Base-by-base conservation (phyloP, 352 stramenopile species). In the Phytophthora citrophthora region DNA sequence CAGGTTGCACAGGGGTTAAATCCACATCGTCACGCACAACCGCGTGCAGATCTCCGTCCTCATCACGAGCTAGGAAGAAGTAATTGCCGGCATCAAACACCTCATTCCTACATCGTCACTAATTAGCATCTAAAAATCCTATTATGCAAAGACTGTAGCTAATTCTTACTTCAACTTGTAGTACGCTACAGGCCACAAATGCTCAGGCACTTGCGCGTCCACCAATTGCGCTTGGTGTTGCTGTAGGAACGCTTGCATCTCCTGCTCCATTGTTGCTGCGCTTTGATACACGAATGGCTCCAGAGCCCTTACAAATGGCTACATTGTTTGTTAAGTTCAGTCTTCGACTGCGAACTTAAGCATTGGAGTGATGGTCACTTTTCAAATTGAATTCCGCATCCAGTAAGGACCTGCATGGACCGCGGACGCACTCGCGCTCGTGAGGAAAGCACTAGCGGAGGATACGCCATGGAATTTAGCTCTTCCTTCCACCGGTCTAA, bases 11-110 rank as follows among this genome's bases (percentile, higher is more conserved):
- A 15, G 58, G 40, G 10, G 60, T 26, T 12, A 83, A 27, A 43
- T 80, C 74, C 34, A 81, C 68, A 44, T 86, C 77, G 38, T 82
- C 74, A 9, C 70, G 65, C 48, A 80, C 74, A 2, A 86, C 77
- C 5, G 61, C 69, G 45, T 83, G 74, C 57, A 83, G 45, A 27
- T 82, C 69, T 62, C 61, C 69, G 43, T 83, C 74, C 32, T 83
- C 74, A 49, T 86, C 77, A 13, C 57, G 63, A 10, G 77, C 77
- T 38, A 86, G 38, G 48, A 74, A 81, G 48, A 86, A 86, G 39
- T 61, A 86, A 15, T 68, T 66, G 10, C 77, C 77, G 13, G 77
- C 72, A 44, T 86, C 74, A 32, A 86, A 80, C 7, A 82, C 48
- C 47, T 86, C 77, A 36, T 80, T 50, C 29, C 73, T 86, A 56